A percentile compares a stretch with the other conserved stretches of the same genome.
These are phyloP conservation scores for Asterochloris erici DNA, from an alignment of 139 green algal genomes.

Conservation along the genomic window DNA sequence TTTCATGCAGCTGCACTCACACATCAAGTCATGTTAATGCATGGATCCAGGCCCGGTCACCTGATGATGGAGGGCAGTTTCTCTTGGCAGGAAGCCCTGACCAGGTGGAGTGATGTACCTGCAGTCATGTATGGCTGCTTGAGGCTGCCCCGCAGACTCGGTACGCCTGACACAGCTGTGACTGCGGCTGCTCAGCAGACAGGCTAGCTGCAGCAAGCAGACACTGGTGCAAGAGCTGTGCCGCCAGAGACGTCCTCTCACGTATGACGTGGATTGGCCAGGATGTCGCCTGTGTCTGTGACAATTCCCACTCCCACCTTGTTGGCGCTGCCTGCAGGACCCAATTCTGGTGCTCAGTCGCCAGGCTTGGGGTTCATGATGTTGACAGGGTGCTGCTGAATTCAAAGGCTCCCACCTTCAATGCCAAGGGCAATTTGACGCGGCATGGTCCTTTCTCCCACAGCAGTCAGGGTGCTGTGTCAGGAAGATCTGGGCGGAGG, in stretches of 20 bases:
- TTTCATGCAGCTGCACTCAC: background rate
- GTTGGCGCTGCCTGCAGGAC: slow-evolving; percentile 86
- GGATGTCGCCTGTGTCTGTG: slow-evolving; percentile 61
- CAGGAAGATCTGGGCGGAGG: no score
- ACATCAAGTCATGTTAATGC: background rate
- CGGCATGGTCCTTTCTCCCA: no score
- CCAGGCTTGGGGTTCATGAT: no score
- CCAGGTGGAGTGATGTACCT: slow-evolving; percentile 81
- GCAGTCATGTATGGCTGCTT: background rate
- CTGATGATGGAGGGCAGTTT: slow-evolving; percentile 87
- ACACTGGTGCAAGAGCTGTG: background rate
- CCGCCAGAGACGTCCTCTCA: slow-evolving; percentile 29
- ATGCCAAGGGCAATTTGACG: no score
- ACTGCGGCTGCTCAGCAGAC: background rate
- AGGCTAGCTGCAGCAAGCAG: background rate
- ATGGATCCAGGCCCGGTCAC: background rate
- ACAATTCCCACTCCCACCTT: slow-evolving; percentile 90
- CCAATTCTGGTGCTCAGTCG: slow-evolving; percentile 7
- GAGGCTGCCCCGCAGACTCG: slow-evolving; percentile 11
- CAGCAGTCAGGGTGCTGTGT: no score
- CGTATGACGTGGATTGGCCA: slow-evolving; percentile 81
- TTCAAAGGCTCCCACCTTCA: no score
- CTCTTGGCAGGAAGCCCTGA: slow-evolving; percentile 78
- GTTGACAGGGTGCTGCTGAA: no score
- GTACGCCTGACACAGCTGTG: background rate